A percentile compares a stretch with the other conserved stretches of the same genome.
phyloP scores from a whole-genome alignment of 1,284 basidiomycete genomes.

The Trichosporon sp. region DNA sequence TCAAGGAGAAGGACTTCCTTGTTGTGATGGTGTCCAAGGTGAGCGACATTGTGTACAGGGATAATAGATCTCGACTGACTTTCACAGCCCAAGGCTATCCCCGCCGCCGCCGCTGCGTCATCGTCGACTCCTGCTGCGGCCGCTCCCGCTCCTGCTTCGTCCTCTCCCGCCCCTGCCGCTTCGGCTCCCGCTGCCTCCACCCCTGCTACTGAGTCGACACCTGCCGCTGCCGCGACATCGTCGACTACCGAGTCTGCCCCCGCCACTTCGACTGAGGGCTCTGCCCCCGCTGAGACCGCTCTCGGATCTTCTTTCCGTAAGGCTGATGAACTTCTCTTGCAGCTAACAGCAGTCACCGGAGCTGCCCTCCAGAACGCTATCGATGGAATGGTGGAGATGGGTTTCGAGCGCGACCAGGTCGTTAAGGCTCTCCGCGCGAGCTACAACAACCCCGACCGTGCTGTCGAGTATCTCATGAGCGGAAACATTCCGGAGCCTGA shows the following conservation, averaged over 20 bases:
- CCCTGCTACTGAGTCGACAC: too few species aligned
- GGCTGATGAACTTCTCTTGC: constrained; percentile 25
- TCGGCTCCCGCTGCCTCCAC: too few species aligned
- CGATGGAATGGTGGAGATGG: constrained; percentile 88
- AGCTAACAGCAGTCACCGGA: constrained; percentile 64
- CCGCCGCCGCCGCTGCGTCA: constrained; percentile 42
- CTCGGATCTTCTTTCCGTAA: constrained; percentile 49
- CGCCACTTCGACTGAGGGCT: constrained; percentile 33
- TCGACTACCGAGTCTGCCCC: constrained; percentile 35
- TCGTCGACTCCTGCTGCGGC: too few species aligned
- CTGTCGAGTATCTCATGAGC: constrained; percentile 94
- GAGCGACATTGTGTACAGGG: constrained; percentile 33
- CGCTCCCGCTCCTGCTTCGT: too few species aligned
- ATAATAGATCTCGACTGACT: background rate
- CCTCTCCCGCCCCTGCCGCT: too few species aligned
- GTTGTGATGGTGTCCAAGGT: constrained; percentile 99
- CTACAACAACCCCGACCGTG: constrained; percentile 97
- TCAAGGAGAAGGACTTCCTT: constrained; percentile 99
- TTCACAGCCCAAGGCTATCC: constrained; percentile 51
- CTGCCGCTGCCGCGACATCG: too few species aligned
- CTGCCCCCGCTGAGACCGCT: constrained; percentile 38
- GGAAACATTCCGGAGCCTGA: constrained; percentile 51
- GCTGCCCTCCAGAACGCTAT: constrained; percentile 73
- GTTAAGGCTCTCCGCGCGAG: constrained; percentile 85
- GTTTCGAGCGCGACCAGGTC: constrained; percentile 85